phyloP scores from a whole-genome alignment of 257 asterid genomes.

The Fraxinus excelsior region DNA sequence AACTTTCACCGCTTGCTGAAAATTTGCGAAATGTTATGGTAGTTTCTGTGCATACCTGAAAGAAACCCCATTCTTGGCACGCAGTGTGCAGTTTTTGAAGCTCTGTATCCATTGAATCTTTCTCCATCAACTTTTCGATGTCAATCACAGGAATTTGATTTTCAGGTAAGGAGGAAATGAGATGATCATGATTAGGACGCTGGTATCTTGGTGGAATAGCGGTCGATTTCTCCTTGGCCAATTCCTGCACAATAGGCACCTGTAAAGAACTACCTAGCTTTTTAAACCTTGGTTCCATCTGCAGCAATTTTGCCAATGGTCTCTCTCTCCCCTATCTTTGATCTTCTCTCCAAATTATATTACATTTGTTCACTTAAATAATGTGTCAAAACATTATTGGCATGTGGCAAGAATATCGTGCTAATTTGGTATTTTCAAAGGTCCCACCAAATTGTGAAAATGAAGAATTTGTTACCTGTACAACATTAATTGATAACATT shows the following conservation, averaged over 20 bases:
- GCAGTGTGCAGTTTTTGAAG: conserved; percentile 50
- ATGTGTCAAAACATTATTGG: too few relatives aligned
- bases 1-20: too few relatives aligned
- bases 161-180: conserved; percentile 21
- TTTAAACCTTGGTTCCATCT: conserved; percentile 25
- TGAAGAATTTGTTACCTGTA: too few relatives aligned
- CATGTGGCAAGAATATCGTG: background rate
- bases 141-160: conserved; percentile 56
- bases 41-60: conserved; percentile 41
- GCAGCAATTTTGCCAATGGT: background rate
- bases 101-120: conserved; percentile 30
- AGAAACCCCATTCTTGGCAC: conserved; percentile 61
- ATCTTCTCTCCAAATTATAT: background rate
- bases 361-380: too few relatives aligned
- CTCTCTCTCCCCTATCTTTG: background rate
- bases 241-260: conserved; percentile 63
- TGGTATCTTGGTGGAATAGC: conserved; percentile 49
- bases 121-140: conserved; percentile 29
- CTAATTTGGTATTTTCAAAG: background rate
- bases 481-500: too few relatives aligned
- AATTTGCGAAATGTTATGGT: too few relatives aligned
- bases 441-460: background rate
- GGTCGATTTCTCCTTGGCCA: conserved; percentile 38
- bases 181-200: conserved; percentile 34
- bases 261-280: conserved; percentile 38